A percentile compares a stretch with the other conserved stretches of the same genome.
Evolutionary conservation across 2,329 filamentous ascomycete genomes (phyloP).

Genomic region (Xylogone sp.): DNA sequence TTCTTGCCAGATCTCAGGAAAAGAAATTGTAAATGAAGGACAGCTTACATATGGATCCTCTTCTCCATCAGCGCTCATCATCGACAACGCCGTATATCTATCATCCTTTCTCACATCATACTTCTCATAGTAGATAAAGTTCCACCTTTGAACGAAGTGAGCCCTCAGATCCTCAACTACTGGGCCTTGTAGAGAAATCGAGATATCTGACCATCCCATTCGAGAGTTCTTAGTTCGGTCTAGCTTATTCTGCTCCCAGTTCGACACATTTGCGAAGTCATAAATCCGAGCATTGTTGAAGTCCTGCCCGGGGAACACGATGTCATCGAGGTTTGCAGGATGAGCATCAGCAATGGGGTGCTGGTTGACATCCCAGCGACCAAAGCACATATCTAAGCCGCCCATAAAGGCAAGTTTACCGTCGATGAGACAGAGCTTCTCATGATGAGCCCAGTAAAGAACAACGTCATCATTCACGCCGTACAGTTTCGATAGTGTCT

Average conservation of each 20-base stretch:
- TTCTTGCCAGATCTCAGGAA: too few species aligned
- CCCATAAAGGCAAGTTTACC: constrained; percentile 84
- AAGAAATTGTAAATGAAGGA: background rate
- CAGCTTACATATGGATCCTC: background rate
- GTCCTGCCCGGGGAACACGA: constrained; percentile 85
- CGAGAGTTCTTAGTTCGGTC: constrained; percentile 74
- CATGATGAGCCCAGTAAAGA: constrained; percentile 89
- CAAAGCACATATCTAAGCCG: constrained; percentile 82
- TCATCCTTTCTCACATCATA: constrained; percentile 55
- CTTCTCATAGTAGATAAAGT: constrained; percentile 83
- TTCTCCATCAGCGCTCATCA: constrained; percentile 1
- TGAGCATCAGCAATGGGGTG: constrained; percentile 77
- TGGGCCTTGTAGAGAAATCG: constrained; percentile 70
- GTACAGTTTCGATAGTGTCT: constrained; percentile 75
- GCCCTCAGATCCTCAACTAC: constrained; percentile 70
- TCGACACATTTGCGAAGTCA: constrained; percentile 70
- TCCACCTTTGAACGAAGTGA: constrained; percentile 87
- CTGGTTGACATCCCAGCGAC: constrained; percentile 83
- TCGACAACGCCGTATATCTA: constrained; percentile 32
- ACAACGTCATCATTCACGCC: constrained; percentile 78
- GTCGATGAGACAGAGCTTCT: constrained; percentile 84
- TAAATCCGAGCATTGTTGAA: constrained; percentile 87
- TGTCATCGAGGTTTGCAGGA: constrained; percentile 69
- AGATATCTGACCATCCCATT: constrained; percentile 92
- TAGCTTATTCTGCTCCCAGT: constrained; percentile 84